Evolutionary conservation across 148 eudicot genomes (phyloP), one percentile per base, ranked within the genome.

Genomic region (Chenopodium suecicum): DNA sequence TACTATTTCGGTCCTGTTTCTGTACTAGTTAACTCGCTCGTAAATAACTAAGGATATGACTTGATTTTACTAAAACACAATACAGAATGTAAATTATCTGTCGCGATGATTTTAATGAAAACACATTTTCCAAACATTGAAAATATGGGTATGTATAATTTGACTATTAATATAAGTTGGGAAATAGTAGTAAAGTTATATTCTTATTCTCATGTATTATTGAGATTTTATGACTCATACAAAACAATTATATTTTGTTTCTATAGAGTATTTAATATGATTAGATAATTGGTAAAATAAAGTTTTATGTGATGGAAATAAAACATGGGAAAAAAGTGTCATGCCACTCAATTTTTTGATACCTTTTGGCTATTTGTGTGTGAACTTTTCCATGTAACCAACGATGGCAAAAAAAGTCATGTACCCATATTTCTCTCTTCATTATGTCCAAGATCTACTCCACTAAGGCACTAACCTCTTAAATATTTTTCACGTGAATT

Each of bases 401-500:
- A 76, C 68, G 46, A 25, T 20, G 23, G 44, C 44, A 41, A 63
- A 75, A 73, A 80, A 76, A 75, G 77, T 76, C 82, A 50, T 76
- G 80, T 80, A 34, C 37, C 37, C 37, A 34, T 34, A 37, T 76
- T 76, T 76, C 71, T 70, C 74, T 22, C 22, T 52, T 78, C 65
- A 76, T 48, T 83, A 41, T 41, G 23, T 83, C 47, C 31, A 56
- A 9, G 77, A 78, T 73, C 77, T 72, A 73, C 78, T 73, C 3
- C 78, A 3, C 41, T 34, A 34, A 34, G 6, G 41, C 78, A 48
- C 67, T 77, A 78, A 9, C 80, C 79, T 72, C 73, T 71, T 71
- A 58, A 71, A 9, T 62, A 68, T 62, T 60, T 22, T 84, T 84
- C 81, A 84, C 78, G 82, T 84, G 86, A 44, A 13, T 79, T 79